Base-by-base conservation (phyloP, 371 early-diverging fungal species). In the Rhizopus arrhizus region DNA sequence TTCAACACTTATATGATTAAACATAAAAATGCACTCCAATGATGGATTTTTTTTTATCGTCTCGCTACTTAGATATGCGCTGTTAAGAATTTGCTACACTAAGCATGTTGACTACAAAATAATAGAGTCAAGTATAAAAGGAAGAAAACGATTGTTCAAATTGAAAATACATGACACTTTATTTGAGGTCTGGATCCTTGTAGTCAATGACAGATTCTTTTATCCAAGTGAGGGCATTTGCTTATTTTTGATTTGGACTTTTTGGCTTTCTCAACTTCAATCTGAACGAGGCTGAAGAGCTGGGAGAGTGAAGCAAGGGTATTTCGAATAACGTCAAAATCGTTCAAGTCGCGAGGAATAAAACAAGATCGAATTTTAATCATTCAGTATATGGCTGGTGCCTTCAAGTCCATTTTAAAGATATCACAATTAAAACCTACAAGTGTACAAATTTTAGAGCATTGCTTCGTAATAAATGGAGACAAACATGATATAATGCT, bases 271-370 rank as follows among this genome's bases (percentile, higher is more conserved):
- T 48, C 48, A 48, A 28, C 31, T 29, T 48, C 48, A 48, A 10
- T 48, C 32, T 29, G 48, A 31, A 29, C 5, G 48, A 48, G 48
- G 31, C 31, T 48, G 31, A 10, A 28, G 48, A 48, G 48, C 48
- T 48, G 31, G 15, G 32, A 48, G 48, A 48, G 32, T 22, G 48
- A 48, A 28, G 48, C 48, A 48, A 48, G 28, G 48, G 48, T 48
- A 48, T 48, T 48, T 29, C 48, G 5, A 22, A 48, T 5, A 48
- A 48, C 31, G 5, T 48, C 48, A 29, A 48, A 48, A 29, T 48
- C 48, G 32, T 29, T 48, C 48, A 48, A 48, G 48, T 48, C 48
- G 31, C 48, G 48, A 47, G 48, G 48, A 47, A 47, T 47, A 47
- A 47, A 28, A 47, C 29, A 47, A 47, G 48, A 47, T 47, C 48